A percentile compares a stretch with the other conserved stretches of the same genome.
phyloP scores from a whole-genome alignment of 169 alveolate genomes.

The Eimeria tenella region DNA sequence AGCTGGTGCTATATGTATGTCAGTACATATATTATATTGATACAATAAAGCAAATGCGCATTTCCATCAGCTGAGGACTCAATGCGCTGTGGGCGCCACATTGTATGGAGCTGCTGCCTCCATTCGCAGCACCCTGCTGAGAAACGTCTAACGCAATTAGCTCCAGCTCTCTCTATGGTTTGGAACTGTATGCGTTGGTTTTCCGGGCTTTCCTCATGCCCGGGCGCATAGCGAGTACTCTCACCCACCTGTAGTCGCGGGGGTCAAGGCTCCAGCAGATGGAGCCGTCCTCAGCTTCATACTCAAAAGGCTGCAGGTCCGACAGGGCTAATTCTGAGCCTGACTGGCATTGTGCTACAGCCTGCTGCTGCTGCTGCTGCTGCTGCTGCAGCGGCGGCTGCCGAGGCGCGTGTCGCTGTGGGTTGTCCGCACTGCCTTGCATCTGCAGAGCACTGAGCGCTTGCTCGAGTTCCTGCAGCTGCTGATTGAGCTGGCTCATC shows the following conservation, averaged over 20 bases:
- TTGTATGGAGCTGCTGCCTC: too few species aligned
- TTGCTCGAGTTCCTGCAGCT: conserved; percentile 32
- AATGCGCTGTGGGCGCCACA: too few species aligned
- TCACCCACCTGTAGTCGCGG: conserved; percentile 24
- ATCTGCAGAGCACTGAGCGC: conserved; percentile 21
- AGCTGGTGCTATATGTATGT: neutral
- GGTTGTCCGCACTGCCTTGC: neutral
- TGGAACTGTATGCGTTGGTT: neutral
- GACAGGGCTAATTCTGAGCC: neutral
- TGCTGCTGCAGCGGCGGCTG: conserved; percentile 19
- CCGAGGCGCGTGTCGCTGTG: neutral
- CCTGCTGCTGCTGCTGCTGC: conserved; percentile 27
- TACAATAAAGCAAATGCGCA: too few species aligned
- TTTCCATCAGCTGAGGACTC: too few species aligned
- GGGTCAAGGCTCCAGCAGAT: conserved; percentile 47
- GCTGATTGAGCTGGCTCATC: neutral
- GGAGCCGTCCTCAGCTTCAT: neutral
- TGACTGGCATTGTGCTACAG: neutral
- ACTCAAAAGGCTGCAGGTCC: conserved; percentile 10
- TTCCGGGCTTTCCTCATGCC: neutral
- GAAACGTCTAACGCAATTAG: too few species aligned
- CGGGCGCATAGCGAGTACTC: neutral
- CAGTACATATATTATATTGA: neutral
- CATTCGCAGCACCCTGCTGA: too few species aligned
- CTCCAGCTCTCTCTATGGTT: neutral